phyloP scores from a whole-genome alignment of 805 yeast species.

The Cyberlindnera maritima region DNA sequence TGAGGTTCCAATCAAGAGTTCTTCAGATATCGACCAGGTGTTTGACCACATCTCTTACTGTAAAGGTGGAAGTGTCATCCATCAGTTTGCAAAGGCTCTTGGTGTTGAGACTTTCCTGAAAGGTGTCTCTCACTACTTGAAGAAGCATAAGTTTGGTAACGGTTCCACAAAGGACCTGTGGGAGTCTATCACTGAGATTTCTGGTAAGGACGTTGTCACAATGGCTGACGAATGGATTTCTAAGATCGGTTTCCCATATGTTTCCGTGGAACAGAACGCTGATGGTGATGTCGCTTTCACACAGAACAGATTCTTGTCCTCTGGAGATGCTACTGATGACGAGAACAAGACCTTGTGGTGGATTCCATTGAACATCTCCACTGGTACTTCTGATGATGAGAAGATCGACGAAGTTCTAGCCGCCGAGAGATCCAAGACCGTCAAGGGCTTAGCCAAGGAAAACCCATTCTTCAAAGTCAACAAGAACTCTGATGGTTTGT shows the following conservation, averaged over 20 bases:
- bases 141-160: constrained; percentile 72
- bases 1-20: constrained; percentile 75
- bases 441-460: constrained; percentile 37
- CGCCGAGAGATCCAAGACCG: constrained; percentile 44
- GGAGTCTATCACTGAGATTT: constrained; percentile 62
- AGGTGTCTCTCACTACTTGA: constrained; percentile 76
- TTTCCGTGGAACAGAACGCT: constrained; percentile 53
- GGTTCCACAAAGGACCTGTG: constrained; percentile 74
- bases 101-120: constrained; percentile 72
- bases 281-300: constrained; percentile 48
- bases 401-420: constrained; percentile 58
- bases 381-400: constrained; percentile 45
- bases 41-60: constrained; percentile 81
- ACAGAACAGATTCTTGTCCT: constrained; percentile 69
- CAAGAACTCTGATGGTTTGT: constrained; percentile 71
- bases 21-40: constrained; percentile 78
- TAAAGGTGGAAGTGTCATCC: constrained; percentile 76
- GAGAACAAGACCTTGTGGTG: constrained; percentile 69
- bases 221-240: constrained; percentile 79
- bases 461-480: constrained; percentile 61
- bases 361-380: constrained; percentile 45
- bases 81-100: constrained; percentile 73
- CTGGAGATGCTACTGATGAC: constrained; percentile 70
- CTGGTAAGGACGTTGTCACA: constrained; percentile 65
- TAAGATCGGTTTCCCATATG: constrained; percentile 74